These are phyloP conservation scores for Leccinum subtestaceum DNA, from an alignment of 768 basidiomycete species.

Conservation along the genomic window DNA sequence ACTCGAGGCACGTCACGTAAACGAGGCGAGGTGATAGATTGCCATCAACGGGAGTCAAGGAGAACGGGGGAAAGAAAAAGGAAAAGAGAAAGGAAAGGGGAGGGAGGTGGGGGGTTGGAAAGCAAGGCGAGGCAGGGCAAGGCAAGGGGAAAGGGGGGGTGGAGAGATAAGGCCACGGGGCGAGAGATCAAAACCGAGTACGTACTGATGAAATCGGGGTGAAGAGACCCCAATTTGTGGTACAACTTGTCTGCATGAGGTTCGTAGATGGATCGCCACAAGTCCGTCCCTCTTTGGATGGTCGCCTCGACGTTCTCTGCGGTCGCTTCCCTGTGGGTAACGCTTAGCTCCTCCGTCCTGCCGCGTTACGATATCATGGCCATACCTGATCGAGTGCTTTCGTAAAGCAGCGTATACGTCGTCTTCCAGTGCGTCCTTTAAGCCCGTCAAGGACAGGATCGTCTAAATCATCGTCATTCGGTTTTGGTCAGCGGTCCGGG, in stretches of 20 bases:
- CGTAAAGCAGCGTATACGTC: conserved; percentile 75
- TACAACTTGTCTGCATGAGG: conserved; percentile 89
- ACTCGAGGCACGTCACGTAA: conserved; percentile 32
- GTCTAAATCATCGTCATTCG: conserved; percentile 44
- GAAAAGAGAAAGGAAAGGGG: neutral
- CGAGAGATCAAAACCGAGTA: conserved; percentile 29
- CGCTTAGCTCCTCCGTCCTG: conserved; percentile 21
- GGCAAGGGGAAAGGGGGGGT: neutral
- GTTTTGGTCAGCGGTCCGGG: conserved; percentile 6
- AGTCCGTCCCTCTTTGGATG: conserved; percentile 58
- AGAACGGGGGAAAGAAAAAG: neutral
- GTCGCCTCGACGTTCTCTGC: conserved; percentile 68
- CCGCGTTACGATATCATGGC: neutral
- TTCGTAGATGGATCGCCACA: conserved; percentile 88
- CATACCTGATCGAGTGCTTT: conserved; percentile 61
- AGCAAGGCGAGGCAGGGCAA: conserved; percentile 6
- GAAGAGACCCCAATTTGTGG: conserved; percentile 81
- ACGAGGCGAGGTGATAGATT: conserved; percentile 30
- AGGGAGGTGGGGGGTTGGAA: neutral
- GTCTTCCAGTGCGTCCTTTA: conserved; percentile 75
- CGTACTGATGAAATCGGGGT: conserved; percentile 93
- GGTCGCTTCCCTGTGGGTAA: conserved; percentile 49
- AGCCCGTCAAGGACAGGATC: conserved; percentile 76
- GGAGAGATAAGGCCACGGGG: conserved; percentile 26
- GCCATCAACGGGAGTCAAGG: conserved; percentile 19